Base-by-base conservation (phyloP, 768 basidiomycete genomes). In the Leccinum subgranulosum region DNA sequence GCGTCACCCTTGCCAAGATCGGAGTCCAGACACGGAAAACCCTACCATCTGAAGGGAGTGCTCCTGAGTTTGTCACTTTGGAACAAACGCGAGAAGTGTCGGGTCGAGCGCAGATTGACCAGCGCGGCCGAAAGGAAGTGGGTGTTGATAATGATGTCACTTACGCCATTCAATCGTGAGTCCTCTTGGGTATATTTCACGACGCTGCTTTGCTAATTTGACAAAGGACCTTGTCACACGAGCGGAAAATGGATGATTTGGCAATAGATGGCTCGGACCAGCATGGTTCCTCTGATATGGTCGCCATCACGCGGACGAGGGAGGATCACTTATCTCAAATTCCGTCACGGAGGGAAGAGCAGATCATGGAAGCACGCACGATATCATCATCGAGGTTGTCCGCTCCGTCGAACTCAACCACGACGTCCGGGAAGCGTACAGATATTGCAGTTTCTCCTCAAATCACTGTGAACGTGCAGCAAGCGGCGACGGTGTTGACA, bases 91-190 rank as follows among this genome's bases (percentile, higher is more conserved):
- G 5, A 39, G 49, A 25, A 6, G 53, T 28, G 43, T 34, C 27
- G 3, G 21, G 6, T n/a, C 4, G 2, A n/a, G 10, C 10, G 15
- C 29, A 49, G 27, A 29, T 17, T 28, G n/a, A 6, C 19, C 50
- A 52, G 17, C 39, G 1, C 3, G 14, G 9, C 7, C 51, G 7
- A 29, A 17, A 19, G 46, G 12, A 54, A 29, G 25, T 12, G 10
- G 27, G 51, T 4, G 23, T 17, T n/a, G 1, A n/a, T 36, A 45
- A 45, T 34, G 17, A 11, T 6, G 19, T 6, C 12, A 23, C 17
- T 8, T 12, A 27, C 0, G 29, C 28, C 10, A 17, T 8, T 8
- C 52, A 15, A n/a, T 36, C 3, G 61, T 64, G 43, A 64, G 63
- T 46, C 15, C 17, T 34, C 4, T 48, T 21, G 5, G 6, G 3